Conservation (phyloP, 306 rosid species). For the Glycine latifolia region DNA sequence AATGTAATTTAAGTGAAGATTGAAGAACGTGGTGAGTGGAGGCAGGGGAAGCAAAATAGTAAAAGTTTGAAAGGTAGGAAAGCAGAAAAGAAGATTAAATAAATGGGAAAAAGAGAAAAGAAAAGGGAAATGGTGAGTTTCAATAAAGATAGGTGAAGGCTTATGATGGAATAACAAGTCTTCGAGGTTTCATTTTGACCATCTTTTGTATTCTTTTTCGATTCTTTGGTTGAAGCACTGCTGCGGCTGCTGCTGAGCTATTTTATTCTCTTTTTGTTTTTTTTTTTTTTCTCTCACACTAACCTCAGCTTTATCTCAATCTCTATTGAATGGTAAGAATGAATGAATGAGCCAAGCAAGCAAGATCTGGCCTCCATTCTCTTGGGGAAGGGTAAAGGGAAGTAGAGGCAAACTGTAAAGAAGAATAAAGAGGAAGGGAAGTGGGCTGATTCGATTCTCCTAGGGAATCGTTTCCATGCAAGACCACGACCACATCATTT, state of each 20-base stretch:
- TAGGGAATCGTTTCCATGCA: conserved; percentile 97
- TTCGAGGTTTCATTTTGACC: conserved; percentile 96
- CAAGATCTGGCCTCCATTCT: conserved; percentile 84
- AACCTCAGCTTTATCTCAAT: conserved; percentile 43
- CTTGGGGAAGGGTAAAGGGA: conserved; percentile 95
- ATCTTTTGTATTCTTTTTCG: conserved; percentile 64
- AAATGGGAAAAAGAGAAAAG: conserved; percentile 49
- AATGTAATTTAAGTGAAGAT: neutral
- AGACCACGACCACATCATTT: conserved; percentile 49
- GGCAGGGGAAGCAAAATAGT: neutral
- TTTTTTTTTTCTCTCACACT: neutral
- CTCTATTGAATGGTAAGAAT: neutral
- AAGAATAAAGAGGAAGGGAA: conserved; percentile 58
- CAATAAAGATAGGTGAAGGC: conserved; percentile 85
- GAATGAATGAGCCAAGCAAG: conserved; percentile 8
- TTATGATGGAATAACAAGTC: conserved; percentile 83
- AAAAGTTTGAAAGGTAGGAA: conserved; percentile 43
- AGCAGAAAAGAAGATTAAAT: conserved; percentile 47
- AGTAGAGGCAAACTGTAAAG: conserved; percentile 81
- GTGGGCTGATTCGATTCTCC: conserved; percentile 77
- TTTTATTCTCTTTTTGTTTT: neutral
- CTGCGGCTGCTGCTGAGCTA: conserved; percentile 65
- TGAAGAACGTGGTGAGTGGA: neutral
- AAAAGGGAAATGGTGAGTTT: conserved; percentile 83
- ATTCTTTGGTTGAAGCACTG: conserved; percentile 52